Percentiles rank a stretch among this genome's conserved stretches.
These are phyloP conservation scores for Prunus fruticosa DNA, from an alignment of 306 rosid genomes.

Conservation along the genomic window DNA sequence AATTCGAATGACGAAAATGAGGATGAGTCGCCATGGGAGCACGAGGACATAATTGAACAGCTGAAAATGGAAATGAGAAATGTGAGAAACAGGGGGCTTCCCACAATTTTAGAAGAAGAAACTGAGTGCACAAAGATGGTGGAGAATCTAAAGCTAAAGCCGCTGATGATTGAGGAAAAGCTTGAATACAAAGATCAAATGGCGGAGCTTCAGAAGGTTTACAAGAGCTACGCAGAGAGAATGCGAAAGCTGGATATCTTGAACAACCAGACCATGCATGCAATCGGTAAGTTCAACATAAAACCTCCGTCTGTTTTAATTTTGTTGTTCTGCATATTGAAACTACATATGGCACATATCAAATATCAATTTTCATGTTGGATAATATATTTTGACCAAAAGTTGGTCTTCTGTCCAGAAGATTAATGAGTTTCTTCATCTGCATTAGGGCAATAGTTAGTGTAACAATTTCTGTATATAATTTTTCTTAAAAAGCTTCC, in stretches of 20 bases:
- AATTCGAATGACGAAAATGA: conserved; percentile 35
- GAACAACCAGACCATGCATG: conserved; percentile 87
- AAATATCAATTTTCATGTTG: too few species aligned
- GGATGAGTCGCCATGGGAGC: conserved; percentile 52
- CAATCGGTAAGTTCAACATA: conserved; percentile 47
- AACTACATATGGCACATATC: too few species aligned
- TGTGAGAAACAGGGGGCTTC: conserved; percentile 70
- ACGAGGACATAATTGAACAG: conserved; percentile 71
- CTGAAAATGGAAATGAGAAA: conserved; percentile 62
- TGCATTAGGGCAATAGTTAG: background rate
- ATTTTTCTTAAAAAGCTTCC: background rate
- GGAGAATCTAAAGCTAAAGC: conserved; percentile 35
- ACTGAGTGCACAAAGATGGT: conserved; percentile 30
- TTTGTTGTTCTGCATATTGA: background rate
- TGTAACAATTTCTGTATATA: background rate
- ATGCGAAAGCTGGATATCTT: conserved; percentile 79
- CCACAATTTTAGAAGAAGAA: conserved; percentile 70
- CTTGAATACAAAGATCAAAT: conserved; percentile 50
- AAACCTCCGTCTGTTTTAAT: background rate
- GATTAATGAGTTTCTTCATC: too few species aligned
- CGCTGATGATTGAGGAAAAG: conserved; percentile 53
- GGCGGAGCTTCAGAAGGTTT: conserved; percentile 57
- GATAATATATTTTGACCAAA: too few species aligned
- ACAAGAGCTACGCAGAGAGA: conserved; percentile 59
- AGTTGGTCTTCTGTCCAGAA: too few species aligned